Evolutionary conservation across 1,284 basidiomycete species (phyloP), one percentile per base, ranked within the genome.

Genomic region (Pisolithus thermaeus): DNA sequence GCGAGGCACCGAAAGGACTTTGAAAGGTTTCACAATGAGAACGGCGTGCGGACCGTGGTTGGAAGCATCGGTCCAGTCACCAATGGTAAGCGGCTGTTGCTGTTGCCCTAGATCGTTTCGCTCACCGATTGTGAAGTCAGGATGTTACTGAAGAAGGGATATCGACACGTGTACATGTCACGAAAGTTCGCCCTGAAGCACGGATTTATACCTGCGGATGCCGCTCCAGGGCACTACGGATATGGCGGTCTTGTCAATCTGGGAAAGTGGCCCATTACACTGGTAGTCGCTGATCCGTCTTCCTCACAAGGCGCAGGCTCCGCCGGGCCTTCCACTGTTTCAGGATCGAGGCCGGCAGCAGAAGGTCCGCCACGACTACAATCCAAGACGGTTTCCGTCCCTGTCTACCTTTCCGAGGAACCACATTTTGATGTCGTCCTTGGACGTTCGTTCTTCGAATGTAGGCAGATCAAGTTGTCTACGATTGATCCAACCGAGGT

Each of bases 381-480:
- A 64, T 79, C 48, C 54, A 69, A 57, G 53, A 64, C 52, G 2
- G 55, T 67, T 38, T 64, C 65, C 16, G 41, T 67, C 37, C 42
- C 77, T 1, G 87, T 91, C 2, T 90, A 90, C 71, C 75, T 98
- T 32, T 90, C 90, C 8, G 96, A 99, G 67, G 95, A 97, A 68
- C 86, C 87, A 22, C 95, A 97, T 68, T 99, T 99, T 71, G 95
- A 97, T 61, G 92, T 97, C 46, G 90, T 98, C 20, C 79, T 99
- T 2, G 96, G 96, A 3, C 80, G 96, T 40, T 87, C 90, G 30
- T 99, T 98, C 74, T 88, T 95, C 70, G 97, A 99, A 71, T 84
- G 84, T 64, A 80, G 96, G 60, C 86, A 88, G 59, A 83, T 99
- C 59, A 85, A 85, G 67, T 84, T 82, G 23, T 90, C 90, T 62